Evolutionary conservation across 2,329 filamentous ascomycete species (phyloP), one percentile per base, ranked within the genome.

Genomic region (Venturia carpophila): DNA sequence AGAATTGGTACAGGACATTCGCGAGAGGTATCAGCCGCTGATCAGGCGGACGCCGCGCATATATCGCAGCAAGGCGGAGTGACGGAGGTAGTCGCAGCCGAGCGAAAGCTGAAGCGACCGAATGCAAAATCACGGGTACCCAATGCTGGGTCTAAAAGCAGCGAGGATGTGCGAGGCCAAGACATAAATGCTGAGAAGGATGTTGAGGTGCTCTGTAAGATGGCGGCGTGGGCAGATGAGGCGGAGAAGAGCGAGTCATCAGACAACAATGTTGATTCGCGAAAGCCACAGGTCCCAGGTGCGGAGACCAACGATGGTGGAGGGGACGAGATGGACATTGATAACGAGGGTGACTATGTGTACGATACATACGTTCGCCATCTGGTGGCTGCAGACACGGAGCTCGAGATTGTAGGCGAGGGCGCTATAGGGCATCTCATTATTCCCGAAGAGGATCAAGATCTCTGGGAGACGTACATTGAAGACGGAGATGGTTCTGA

Each of bases 321-420:
- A 24, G 75, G 75, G 66, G 75, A 79, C 11, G 76, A 78, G 27
- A 72, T 70, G 61, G 77, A 79, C 11, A 77, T 79, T 24, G 76
- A 77, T 24, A 58, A 64, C 21, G 79, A 80, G n/a, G 75, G 71
- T 27, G 82, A 83, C 56, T 87, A 84, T 71, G 82, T 87, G 65
- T 86, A 85, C 72, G 84, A 87, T 69, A 84, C 82, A 11, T 87
- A 86, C 71, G 75, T 86, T 52, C 82, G 84, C 2, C 76, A 80
- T 21, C 67, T 78, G 21, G 71, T 74, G 17, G 41, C 67, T 1
- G 71, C 73, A n/a, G 66, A 68, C 21, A 70, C 73, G 11, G 68
- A 73, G 58, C 75, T 70, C 17, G 75, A 78, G 66, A 73, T 75
- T 0, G 66, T 74, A n/a, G 69, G 69, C 21, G 72, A 70, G 43